These are phyloP conservation scores for Prasinococcaceae sp. DNA, from an alignment of 139 green algal species.

Conservation along the genomic window DNA sequence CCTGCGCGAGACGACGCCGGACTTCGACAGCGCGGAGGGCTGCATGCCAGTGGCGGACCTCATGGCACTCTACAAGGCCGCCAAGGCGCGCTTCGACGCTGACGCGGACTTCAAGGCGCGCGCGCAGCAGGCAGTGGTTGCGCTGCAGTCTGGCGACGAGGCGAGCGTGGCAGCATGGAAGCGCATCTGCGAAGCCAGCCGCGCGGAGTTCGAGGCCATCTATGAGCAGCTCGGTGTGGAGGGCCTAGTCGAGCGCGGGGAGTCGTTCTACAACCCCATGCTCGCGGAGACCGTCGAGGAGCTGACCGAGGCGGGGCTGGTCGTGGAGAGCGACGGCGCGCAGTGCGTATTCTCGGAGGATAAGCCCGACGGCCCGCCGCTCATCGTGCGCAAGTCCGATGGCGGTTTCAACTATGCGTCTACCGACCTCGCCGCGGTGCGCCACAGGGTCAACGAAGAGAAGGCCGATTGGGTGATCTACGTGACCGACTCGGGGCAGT, in stretches of 20 bases:
- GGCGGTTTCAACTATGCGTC: slow-evolving; percentile 90
- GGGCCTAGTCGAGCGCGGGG: slow-evolving; percentile 54
- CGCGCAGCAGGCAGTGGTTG: slow-evolving; percentile 67
- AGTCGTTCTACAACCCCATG: slow-evolving; percentile 93
- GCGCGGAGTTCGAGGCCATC: slow-evolving; percentile 74
- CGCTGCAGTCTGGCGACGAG: slow-evolving; percentile 54
- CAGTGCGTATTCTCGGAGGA: slow-evolving; percentile 31
- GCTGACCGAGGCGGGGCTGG: slow-evolving; percentile 49
- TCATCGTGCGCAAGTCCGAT: slow-evolving; percentile 92
- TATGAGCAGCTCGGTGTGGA: slow-evolving; percentile 69
- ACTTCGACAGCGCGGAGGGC: slow-evolving; percentile 1
- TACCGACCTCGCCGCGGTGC: slow-evolving; percentile 81
- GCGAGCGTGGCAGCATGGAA: slow-evolving; percentile 58
- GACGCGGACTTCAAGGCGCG: slow-evolving; percentile 90
- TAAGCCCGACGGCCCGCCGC: slow-evolving; percentile 41
- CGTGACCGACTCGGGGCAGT: slow-evolving; percentile 86
- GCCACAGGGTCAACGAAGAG: slow-evolving; percentile 70
- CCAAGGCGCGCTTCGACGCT: slow-evolving; percentile 71
- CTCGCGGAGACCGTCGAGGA: slow-evolving; percentile 62
- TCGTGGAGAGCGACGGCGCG: slow-evolving; percentile 66
- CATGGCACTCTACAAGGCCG: slow-evolving; percentile 31
- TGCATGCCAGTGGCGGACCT: slow-evolving; percentile 13
- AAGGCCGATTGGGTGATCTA: slow-evolving; percentile 95
- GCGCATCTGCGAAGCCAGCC: slow-evolving; percentile 76
- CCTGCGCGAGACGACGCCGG: slow-evolving; percentile 21